Evolutionary conservation across 306 rosid genomes (phyloP).

Genomic region (Canavalia gladiata): DNA sequence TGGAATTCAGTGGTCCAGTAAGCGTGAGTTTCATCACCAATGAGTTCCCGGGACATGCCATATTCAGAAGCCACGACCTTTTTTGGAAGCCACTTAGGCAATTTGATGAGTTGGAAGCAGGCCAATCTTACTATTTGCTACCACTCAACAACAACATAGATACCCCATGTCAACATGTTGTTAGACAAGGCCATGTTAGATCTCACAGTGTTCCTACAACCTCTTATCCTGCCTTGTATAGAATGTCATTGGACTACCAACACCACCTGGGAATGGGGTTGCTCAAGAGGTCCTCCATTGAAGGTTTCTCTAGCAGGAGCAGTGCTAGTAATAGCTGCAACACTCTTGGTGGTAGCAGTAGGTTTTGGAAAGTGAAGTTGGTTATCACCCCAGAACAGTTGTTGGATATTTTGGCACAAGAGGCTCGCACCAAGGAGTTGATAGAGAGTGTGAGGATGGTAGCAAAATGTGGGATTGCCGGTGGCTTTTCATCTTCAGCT

Average conservation of each 20-base stretch:
- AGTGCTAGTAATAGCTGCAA: slow-evolving; percentile 3
- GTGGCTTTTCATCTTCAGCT: slow-evolving; percentile 53
- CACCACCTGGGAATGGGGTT: slow-evolving; percentile 43
- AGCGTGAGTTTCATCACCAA: slow-evolving; percentile 68
- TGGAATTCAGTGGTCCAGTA: slow-evolving; percentile 77
- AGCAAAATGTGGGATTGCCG: slow-evolving; percentile 72
- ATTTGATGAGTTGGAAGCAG: slow-evolving; percentile 64
- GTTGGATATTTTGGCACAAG: slow-evolving; percentile 77
- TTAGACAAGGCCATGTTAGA: slow-evolving; percentile 73
- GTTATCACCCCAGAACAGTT: slow-evolving; percentile 76
- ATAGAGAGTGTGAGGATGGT: slow-evolving; percentile 80
- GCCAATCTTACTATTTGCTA: slow-evolving; percentile 72
- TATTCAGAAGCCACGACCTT: slow-evolving; percentile 78
- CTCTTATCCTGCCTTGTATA: slow-evolving; percentile 59
- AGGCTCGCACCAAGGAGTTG: slow-evolving; percentile 71
- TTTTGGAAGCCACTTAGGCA: slow-evolving; percentile 78
- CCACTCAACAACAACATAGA: slow-evolving; percentile 54
- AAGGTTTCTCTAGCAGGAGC: slow-evolving; percentile 56
- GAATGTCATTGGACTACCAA: slow-evolving; percentile 75
- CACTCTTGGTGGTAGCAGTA: slow-evolving; percentile 21
- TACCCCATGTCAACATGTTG: slow-evolving; percentile 34
- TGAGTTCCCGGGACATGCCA: slow-evolving; percentile 75
- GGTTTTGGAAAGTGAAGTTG: slow-evolving; percentile 90
- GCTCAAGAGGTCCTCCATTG: slow-evolving; percentile 66
- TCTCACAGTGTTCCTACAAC: slow-evolving; percentile 70